Conservation (phyloP, 495 filamentous ascomycete genomes). For the Sphaerosporella brunnea region DNA sequence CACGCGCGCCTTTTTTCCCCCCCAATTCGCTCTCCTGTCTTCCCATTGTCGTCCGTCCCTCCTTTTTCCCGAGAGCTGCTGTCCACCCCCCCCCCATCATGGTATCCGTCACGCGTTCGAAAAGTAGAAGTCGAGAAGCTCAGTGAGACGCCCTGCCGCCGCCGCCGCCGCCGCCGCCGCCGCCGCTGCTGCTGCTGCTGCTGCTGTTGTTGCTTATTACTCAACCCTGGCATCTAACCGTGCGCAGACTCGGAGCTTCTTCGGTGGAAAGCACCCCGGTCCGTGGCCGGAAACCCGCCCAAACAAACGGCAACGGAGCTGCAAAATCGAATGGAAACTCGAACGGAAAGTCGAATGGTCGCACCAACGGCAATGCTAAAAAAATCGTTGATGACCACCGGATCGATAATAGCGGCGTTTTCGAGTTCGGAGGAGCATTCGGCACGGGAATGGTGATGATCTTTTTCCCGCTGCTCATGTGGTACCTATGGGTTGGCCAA, state of each 20-base stretch:
- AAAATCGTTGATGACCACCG: slow-evolving; percentile 47
- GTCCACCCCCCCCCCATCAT: neutral
- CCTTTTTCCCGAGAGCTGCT: neutral
- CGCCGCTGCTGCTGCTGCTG: neutral
- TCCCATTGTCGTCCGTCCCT: neutral
- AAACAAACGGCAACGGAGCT: neutral
- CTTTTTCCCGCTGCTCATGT: slow-evolving; percentile 84
- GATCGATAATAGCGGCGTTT: slow-evolving; percentile 60
- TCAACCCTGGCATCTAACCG: neutral
- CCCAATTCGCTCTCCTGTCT: neutral
- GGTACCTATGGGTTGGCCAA: slow-evolving; percentile 96
- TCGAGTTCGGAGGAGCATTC: slow-evolving; percentile 73
- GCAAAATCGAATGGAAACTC: neutral
- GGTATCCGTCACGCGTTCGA: slow-evolving; percentile 5
- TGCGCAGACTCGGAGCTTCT: too few species aligned
- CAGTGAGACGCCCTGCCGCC: neutral
- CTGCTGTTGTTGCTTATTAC: neutral
- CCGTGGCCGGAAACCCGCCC: neutral
- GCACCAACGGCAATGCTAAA: neutral
- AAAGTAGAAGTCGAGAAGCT: neutral
- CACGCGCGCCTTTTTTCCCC: neutral
- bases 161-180: neutral
- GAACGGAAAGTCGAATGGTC: neutral
- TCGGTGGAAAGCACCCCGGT: neutral
- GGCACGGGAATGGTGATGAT: slow-evolving; percentile 75